A percentile compares a stretch with the other conserved stretches of the same genome.
phyloP scores from a whole-genome alignment of 2,329 filamentous ascomycete genomes.

The Verticillium isaacii region DNA sequence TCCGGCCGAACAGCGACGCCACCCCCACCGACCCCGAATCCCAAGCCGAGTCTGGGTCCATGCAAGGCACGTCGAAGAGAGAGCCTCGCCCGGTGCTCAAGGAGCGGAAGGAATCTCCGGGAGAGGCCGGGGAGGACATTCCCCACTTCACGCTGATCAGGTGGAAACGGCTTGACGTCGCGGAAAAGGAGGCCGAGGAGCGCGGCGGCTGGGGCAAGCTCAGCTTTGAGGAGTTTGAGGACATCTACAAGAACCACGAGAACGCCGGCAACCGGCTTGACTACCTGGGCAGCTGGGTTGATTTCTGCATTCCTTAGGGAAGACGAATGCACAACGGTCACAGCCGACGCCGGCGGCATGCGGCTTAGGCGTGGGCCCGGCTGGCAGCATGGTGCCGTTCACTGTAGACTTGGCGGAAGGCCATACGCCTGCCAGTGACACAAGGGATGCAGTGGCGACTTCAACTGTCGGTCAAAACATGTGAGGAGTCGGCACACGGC shows the following conservation, averaged over 20 bases:
- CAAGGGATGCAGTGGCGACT: too few relatives aligned
- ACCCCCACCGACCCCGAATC: not conserved
- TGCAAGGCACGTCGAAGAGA: not conserved
- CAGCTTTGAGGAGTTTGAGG: constrained; percentile 74
- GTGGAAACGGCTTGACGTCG: constrained; percentile 55
- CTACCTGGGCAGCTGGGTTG: constrained; percentile 88
- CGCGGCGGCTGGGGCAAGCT: constrained; percentile 79
- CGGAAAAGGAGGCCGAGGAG: constrained; percentile 63
- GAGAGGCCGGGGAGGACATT: constrained; percentile 13
- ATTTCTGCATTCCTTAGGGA: constrained; percentile 63
- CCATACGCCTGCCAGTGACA: too few relatives aligned
- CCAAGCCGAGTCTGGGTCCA: not conserved
- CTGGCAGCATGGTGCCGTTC: too few relatives aligned
- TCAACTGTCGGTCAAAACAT: too few relatives aligned
- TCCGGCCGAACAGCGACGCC: constrained; percentile 50
- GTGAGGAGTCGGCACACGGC: too few relatives aligned
- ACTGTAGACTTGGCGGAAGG: too few relatives aligned
- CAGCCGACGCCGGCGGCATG: not conserved
- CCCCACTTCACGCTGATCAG: constrained; percentile 31
- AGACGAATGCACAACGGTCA: not conserved
- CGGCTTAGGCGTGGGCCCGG: too few relatives aligned
- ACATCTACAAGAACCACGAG: constrained; percentile 64
- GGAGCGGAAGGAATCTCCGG: not conserved
- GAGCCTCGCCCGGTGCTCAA: not conserved
- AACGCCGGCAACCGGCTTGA: constrained; percentile 61